Evolutionary conservation across 345 rosid genomes (phyloP).

Genomic region (Odontarrhena argentea): DNA sequence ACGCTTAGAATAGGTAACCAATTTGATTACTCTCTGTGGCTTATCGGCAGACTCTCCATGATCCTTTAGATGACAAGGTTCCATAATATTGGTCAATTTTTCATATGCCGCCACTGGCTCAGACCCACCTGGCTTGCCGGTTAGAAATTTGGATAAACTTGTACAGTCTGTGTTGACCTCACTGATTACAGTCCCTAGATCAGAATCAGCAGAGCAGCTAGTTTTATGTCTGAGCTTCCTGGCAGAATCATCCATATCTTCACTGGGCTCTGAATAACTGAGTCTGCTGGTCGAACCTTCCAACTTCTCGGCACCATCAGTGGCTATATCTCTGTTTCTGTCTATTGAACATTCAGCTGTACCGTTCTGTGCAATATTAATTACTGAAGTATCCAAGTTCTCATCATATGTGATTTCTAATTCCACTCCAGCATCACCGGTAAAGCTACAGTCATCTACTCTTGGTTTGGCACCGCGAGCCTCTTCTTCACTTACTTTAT

Average conservation of each 20-base stretch:
- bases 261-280: slow-evolving; percentile 13
- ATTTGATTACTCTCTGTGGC: slow-evolving; percentile 39
- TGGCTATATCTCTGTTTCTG: slow-evolving; percentile 15
- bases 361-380: slow-evolving; percentile 13
- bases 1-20: slow-evolving; percentile 40
- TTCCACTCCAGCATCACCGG: slow-evolving; percentile 32
- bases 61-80: slow-evolving; percentile 19
- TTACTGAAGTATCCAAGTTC: slow-evolving; percentile 25
- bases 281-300: slow-evolving; percentile 19
- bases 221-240: background rate
- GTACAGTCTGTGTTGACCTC: slow-evolving; percentile 16
- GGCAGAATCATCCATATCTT: slow-evolving; percentile 22
- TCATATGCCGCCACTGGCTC: slow-evolving; percentile 29
- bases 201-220: slow-evolving; percentile 1
- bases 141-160: slow-evolving; percentile 16
- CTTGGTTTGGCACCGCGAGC: background rate
- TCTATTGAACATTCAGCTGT: slow-evolving; percentile 1
- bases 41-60: slow-evolving; percentile 27
- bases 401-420: slow-evolving; percentile 33
- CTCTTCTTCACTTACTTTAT: slow-evolving; percentile 23
- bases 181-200: slow-evolving; percentile 18
- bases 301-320: slow-evolving; percentile 20
- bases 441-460: slow-evolving; percentile 22
- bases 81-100: slow-evolving; percentile 8
- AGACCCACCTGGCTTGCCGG: slow-evolving; percentile 23